A percentile compares a stretch with the other conserved stretches of the same genome.
Conservation (phyloP, 176 grass and related monocot species). For the Aegilops longissima region DNA sequence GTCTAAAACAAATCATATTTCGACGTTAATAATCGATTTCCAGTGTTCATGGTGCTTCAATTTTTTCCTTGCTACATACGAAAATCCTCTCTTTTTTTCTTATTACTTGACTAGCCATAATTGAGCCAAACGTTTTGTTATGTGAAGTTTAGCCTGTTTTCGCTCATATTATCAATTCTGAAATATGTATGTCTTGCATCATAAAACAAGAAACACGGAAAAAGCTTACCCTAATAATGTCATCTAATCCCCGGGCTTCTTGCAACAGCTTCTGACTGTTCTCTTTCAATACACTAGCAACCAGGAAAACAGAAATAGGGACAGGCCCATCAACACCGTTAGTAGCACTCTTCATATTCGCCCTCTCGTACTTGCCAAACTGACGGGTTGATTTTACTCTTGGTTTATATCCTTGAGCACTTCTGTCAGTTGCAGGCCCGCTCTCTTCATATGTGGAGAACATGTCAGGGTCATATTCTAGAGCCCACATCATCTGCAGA, state of each 20-base stretch:
- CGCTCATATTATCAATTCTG: background rate
- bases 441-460: conserved; percentile 66
- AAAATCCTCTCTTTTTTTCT: too few species aligned
- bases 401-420: conserved; percentile 47
- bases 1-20: background rate
- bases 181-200: background rate
- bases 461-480: conserved; percentile 91
- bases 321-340: conserved; percentile 57
- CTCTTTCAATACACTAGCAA: conserved; percentile 95
- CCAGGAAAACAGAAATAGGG: conserved; percentile 94
- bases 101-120: too few species aligned
- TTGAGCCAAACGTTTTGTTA: too few species aligned
- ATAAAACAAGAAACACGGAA: background rate
- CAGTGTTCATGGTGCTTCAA: too few species aligned
- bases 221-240: conserved; percentile 73
- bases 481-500: conserved; percentile 97
- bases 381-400: conserved; percentile 72
- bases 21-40: background rate
- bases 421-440: conserved; percentile 37
- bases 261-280: conserved; percentile 74
- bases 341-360: conserved; percentile 72
- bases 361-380: conserved; percentile 88
- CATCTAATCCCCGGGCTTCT: conserved; percentile 86
- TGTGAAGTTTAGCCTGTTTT: background rate
- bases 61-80: too few species aligned